Evolutionary conservation across 768 basidiomycete species (phyloP), one percentile per base, ranked within the genome.

Genomic region (Tricholoma flavovirens): DNA sequence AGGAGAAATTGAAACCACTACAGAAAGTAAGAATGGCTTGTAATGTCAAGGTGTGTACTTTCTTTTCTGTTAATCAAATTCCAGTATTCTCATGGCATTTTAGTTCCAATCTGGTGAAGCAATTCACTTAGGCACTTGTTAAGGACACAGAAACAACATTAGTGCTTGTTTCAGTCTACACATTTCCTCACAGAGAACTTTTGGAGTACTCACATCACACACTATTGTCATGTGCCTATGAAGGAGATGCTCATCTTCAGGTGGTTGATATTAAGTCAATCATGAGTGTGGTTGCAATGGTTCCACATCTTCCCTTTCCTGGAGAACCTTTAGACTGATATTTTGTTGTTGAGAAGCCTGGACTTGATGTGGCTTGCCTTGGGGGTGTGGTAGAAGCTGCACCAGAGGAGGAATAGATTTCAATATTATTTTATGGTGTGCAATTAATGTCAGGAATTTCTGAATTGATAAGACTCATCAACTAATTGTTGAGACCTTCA

Each of bases 191-290:
- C 19, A 24, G 15, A 15, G 33, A 46, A 48, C 54, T 55, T 32
- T 35, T 49, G 14, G 10, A 48, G 22, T 26, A n/a, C 29, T 55
- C 54, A 33, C 14, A 32, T 35, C 15, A 29, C 10, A 36, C 29
- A 24, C 5, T 55, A 32, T 33, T 17, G 21, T 24, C 26, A 17
- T 51, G 49, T 29, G 12, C 11, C n/a, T 35, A 32, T 29, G 32
- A 32, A 51, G 30, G 49, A 19, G 49, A 51, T 15, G 32, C 30
- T 19, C 32, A 19, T 24, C 49, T 51, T 11, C 10, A 17, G 32
- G 43, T 55, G 22, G 49, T 59, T 22, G 4, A 52, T 48, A 38
- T 56, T 46, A 43, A 40, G 32, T 35, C 46, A n/a, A 59, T 59
- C 49, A 38, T 48, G 24, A 35, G 50, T 36, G 51, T 59, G 9